Conservation (phyloP, 139 green algal genomes). For the Tetradesmus obliquus region DNA sequence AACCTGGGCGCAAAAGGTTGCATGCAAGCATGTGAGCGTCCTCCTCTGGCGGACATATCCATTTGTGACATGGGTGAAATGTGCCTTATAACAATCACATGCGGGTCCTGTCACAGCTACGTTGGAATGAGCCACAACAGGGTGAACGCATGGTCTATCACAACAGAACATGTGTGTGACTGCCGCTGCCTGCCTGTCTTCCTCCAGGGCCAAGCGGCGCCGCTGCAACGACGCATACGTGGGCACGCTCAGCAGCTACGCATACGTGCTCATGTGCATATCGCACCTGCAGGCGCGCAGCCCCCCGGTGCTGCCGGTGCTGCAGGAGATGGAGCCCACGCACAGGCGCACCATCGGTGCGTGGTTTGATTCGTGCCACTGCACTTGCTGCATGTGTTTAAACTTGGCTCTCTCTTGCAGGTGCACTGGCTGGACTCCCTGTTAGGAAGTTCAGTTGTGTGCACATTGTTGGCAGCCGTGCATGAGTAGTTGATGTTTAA, state of each 20-base stretch:
- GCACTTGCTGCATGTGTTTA: not conserved
- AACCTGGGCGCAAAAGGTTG: not conserved
- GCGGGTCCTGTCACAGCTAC: not conserved
- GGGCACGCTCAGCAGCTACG: slow-evolving; percentile 93
- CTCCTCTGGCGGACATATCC: not conserved
- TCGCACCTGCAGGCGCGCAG: slow-evolving; percentile 80
- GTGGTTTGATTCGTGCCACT: not conserved
- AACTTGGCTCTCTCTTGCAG: not conserved
- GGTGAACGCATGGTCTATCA: too few relatives aligned
- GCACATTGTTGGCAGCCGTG: too few relatives aligned
- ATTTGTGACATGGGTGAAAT: not conserved
- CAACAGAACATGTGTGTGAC: too few relatives aligned
- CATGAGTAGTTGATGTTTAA: too few relatives aligned
- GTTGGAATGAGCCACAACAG: too few relatives aligned
- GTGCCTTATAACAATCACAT: not conserved
- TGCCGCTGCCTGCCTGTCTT: not conserved
- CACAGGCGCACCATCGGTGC: slow-evolving; percentile 43
- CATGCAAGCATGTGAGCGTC: not conserved
- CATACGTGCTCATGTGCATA: slow-evolving; percentile 96
- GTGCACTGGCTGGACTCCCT: too few relatives aligned
- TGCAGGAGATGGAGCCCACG: slow-evolving; percentile 77
- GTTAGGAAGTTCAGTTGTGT: too few relatives aligned
- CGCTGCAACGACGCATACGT: slow-evolving; percentile 90
- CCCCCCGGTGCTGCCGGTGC: slow-evolving; percentile 89
- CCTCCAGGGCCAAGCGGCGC: slow-evolving; percentile 75